phyloP scores from a whole-genome alignment of 2,329 filamentous ascomycete genomes.

The Aspergillus sp. region DNA sequence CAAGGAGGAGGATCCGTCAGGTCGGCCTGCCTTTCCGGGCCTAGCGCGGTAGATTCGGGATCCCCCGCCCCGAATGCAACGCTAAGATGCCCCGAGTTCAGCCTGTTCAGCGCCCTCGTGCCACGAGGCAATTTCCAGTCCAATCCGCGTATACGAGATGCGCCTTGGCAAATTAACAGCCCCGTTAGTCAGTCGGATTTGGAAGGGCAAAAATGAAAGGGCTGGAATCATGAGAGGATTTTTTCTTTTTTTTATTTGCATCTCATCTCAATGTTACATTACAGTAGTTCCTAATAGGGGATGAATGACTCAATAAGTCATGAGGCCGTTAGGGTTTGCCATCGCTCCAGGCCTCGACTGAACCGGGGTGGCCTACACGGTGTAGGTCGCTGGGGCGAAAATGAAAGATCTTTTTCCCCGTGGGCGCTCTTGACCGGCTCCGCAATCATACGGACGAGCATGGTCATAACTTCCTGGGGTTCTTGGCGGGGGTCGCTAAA shows the following conservation, averaged over 20 bases:
- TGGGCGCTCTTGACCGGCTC: too few relatives aligned
- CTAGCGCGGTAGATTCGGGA: constrained; percentile 40
- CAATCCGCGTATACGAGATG: not conserved
- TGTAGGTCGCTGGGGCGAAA: not conserved
- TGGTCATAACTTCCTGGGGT: not conserved
- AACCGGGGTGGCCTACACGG: not conserved
- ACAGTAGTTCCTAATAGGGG: not conserved
- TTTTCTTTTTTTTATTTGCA: too few relatives aligned
- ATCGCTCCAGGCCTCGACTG: too few relatives aligned
- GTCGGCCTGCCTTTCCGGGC: not conserved
- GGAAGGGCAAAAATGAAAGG: not conserved
- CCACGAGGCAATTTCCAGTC: not conserved
- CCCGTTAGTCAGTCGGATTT: not conserved
- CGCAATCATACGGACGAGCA: not conserved
- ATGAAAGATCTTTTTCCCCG: not conserved
- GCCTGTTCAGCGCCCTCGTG: not conserved
- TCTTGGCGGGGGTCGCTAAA: not conserved
- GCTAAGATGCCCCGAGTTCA: too few relatives aligned
- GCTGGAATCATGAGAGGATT: too few relatives aligned
- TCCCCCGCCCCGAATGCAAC: not conserved
- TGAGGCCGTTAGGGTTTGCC: not conserved
- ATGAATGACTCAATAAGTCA: not conserved
- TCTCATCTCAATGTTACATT: not conserved
- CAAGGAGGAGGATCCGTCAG: not conserved
- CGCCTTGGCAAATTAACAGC: not conserved